Conservation (phyloP, 257 asterid genomes). For the Solanum verrucosum region DNA sequence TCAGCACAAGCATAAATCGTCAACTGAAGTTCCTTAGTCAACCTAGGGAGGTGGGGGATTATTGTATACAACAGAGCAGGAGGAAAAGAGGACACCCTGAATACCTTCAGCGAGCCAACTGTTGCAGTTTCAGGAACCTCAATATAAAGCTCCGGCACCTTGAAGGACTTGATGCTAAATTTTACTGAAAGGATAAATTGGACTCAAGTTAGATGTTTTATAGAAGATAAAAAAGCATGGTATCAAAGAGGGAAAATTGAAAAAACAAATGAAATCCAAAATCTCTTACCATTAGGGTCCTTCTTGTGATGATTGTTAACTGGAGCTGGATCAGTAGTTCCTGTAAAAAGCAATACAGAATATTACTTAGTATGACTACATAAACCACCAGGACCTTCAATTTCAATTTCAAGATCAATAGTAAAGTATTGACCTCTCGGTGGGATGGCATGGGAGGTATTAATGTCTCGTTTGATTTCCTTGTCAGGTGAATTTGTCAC, state of each 20-base stretch:
- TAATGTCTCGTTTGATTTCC: constrained; percentile 21
- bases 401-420: neutral
- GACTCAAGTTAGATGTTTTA: neutral
- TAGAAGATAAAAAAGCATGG: neutral
- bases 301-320: constrained; percentile 35
- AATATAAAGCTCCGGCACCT: constrained; percentile 86
- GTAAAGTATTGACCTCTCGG: constrained; percentile 23
- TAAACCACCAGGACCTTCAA: neutral
- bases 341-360: constrained; percentile 24
- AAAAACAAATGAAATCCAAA: neutral
- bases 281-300: constrained; percentile 48
- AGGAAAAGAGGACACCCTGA: neutral
- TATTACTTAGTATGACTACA: constrained; percentile 6
- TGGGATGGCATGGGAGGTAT: neutral
- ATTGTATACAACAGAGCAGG: neutral
- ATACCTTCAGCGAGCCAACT: constrained; percentile 87
- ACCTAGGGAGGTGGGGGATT: neutral
- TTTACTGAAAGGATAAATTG: constrained; percentile 44
- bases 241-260: neutral
- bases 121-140: constrained; percentile 96
- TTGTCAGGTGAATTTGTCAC: constrained; percentile 52
- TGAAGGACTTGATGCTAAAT: constrained; percentile 86
- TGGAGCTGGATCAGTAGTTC: constrained; percentile 25
- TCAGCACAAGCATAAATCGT: neutral
- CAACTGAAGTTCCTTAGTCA: neutral